Percentiles rank a stretch among this genome's conserved stretches.
phyloP scores from a whole-genome alignment of 768 basidiomycete species.

The Lyophyllum semitale region DNA sequence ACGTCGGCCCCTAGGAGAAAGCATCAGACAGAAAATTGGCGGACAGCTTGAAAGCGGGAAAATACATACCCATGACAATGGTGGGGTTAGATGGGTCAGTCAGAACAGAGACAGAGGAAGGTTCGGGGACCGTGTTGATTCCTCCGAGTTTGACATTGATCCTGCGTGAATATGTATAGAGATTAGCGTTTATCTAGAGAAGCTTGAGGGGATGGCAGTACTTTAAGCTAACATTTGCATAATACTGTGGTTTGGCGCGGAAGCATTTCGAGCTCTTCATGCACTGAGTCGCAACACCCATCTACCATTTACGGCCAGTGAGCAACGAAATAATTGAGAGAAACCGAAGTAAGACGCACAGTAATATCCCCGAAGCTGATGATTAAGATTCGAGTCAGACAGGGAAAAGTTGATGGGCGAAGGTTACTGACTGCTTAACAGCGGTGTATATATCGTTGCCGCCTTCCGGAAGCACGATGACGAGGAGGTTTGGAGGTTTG shows the following conservation, averaged over 20 bases:
- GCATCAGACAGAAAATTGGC: not conserved
- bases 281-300: conserved; percentile 81
- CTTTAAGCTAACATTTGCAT: conserved; percentile 81
- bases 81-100: conserved; percentile 75
- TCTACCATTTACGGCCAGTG: conserved; percentile 31
- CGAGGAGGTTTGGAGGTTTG: conserved; percentile 56
- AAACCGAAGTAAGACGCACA: conserved; percentile 30
- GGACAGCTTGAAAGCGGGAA: not conserved
- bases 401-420: not conserved
- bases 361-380: conserved; percentile 71
- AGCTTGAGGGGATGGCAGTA: conserved; percentile 28
- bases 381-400: not conserved
- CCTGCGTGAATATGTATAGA: conserved; percentile 41
- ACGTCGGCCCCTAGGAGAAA: conserved; percentile 68
- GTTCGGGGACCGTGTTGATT: conserved; percentile 77
- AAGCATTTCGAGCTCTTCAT: conserved; percentile 67
- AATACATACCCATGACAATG: conserved; percentile 67
- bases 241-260: conserved; percentile 75
- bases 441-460: conserved; percentile 77
- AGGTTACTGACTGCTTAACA: conserved; percentile 68
- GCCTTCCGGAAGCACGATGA: conserved; percentile 72
- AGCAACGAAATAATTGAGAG: not conserved
- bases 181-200: conserved; percentile 1
- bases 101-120: conserved; percentile 61
- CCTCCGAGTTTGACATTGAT: conserved; percentile 86